Conservation (phyloP, 169 alveolate species). For the Plasmodium billcollinsi region DNA sequence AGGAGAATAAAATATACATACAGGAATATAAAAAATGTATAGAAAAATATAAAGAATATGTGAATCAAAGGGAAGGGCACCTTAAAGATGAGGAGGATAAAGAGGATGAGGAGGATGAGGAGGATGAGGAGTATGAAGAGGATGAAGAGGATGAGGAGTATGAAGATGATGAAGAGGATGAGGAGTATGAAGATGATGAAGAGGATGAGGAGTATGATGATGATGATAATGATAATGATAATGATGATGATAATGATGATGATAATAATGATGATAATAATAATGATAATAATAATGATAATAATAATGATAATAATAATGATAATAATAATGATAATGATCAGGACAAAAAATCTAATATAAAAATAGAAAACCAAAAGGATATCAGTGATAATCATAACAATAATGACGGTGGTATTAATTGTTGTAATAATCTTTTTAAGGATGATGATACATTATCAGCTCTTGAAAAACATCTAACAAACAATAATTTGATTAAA, state of each 20-base stretch:
- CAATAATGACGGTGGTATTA: neutral
- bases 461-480: no score
- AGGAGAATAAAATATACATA: no score
- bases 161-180: neutral
- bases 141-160: neutral
- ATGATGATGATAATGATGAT: conserved; percentile 15
- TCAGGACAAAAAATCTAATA: neutral
- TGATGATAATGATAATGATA: neutral
- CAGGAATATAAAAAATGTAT: no score
- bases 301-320: neutral
- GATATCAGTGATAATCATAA: neutral
- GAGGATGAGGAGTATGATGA: conserved; percentile 27
- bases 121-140: neutral
- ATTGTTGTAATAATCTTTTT: no score
- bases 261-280: neutral
- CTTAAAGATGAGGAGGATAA: neutral
- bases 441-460: no score
- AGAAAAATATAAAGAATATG: no score
- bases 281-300: conserved; percentile 4
- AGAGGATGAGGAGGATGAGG: neutral
- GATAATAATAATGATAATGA: neutral
- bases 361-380: conserved; percentile 8
- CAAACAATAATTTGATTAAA: neutral
- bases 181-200: neutral
- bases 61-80: no score